A percentile compares a stretch with the other conserved stretches of the same genome.
These are phyloP conservation scores for Kondoa malvinella DNA, from an alignment of 768 basidiomycete genomes.

Conservation along the genomic window DNA sequence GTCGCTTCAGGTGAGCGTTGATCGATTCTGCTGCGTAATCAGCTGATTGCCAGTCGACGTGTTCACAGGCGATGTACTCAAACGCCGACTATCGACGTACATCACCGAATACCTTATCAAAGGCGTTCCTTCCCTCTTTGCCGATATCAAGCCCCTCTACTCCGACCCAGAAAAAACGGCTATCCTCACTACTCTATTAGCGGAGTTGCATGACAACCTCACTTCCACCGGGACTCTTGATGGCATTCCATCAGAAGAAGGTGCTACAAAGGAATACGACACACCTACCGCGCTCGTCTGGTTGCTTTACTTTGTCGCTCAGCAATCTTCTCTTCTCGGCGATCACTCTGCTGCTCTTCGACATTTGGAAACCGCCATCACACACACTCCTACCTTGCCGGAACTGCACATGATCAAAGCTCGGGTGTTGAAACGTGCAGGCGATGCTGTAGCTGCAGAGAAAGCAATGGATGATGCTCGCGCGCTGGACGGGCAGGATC, in stretches of 20 bases:
- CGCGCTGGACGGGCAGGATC: conserved; percentile 74
- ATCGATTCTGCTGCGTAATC: neutral
- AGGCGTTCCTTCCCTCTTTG: conserved; percentile 83
- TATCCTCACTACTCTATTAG: conserved; percentile 52
- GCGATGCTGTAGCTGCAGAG: conserved; percentile 61
- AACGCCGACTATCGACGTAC: conserved; percentile 47
- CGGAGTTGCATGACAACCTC: conserved; percentile 36
- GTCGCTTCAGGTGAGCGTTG: conserved; percentile 40
- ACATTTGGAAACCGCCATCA: conserved; percentile 48
- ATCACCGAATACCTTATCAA: conserved; percentile 52
- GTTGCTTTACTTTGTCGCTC: conserved; percentile 87
- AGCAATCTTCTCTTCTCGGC: conserved; percentile 58
- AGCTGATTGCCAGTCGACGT: conserved; percentile 9
- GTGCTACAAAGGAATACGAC: conserved; percentile 30
- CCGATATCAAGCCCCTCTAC: conserved; percentile 77
- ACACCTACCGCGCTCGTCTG: conserved; percentile 74
- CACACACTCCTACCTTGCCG: conserved; percentile 83
- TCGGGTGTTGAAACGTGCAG: conserved; percentile 67
- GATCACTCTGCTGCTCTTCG: conserved; percentile 41
- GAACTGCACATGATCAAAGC: conserved; percentile 71
- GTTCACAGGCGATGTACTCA: conserved; percentile 50
- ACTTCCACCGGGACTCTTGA: conserved; percentile 17
- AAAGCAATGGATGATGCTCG: conserved; percentile 62
- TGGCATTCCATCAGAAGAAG: neutral
- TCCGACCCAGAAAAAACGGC: conserved; percentile 46